Evolutionary conservation across 371 early-diverging fungal species (phyloP).

Genomic region (Dichotomocladium elegans): DNA sequence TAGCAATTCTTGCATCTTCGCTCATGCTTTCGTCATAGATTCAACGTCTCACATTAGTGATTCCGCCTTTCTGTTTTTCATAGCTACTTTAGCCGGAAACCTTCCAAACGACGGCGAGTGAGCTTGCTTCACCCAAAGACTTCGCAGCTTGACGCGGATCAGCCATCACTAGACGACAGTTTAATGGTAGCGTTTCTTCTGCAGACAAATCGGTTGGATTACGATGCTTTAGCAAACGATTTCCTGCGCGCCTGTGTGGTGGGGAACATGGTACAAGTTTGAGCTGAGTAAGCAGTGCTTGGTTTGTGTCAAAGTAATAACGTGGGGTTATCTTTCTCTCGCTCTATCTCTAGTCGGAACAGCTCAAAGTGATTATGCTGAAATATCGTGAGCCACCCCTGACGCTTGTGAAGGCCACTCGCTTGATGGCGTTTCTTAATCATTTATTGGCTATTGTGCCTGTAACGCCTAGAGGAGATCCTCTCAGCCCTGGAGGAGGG

Average conservation of each 20-base stretch:
- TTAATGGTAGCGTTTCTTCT: conserved; percentile 18
- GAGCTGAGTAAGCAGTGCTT: too few relatives aligned
- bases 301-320: too few relatives aligned
- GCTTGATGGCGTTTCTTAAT: conserved; percentile 38
- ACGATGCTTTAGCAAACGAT: conserved; percentile 28
- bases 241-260: conserved; percentile 34
- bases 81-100: conserved; percentile 25
- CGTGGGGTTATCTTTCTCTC: too few relatives aligned
- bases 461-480: conserved; percentile 9
- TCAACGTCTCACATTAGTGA: too few relatives aligned
- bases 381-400: conserved; percentile 44
- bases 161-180: conserved; percentile 16
- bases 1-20: conserved; percentile 11
- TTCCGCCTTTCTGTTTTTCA: too few relatives aligned
- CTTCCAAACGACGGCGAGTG: conserved; percentile 33
- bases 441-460: conserved; percentile 27
- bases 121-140: conserved; percentile 34
- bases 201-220: conserved; percentile 27
- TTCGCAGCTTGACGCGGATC: not conserved
- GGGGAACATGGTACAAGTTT: conserved; percentile 27
- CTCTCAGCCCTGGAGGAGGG: not conserved
- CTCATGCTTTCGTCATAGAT: too few relatives aligned
- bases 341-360: conserved; percentile 24
- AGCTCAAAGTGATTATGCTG: conserved; percentile 32
- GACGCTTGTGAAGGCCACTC: conserved; percentile 31